Evolutionary conservation across 1,139 yeast species (phyloP), one percentile per base, ranked within the genome.

Genomic region (Pichia sp.): DNA sequence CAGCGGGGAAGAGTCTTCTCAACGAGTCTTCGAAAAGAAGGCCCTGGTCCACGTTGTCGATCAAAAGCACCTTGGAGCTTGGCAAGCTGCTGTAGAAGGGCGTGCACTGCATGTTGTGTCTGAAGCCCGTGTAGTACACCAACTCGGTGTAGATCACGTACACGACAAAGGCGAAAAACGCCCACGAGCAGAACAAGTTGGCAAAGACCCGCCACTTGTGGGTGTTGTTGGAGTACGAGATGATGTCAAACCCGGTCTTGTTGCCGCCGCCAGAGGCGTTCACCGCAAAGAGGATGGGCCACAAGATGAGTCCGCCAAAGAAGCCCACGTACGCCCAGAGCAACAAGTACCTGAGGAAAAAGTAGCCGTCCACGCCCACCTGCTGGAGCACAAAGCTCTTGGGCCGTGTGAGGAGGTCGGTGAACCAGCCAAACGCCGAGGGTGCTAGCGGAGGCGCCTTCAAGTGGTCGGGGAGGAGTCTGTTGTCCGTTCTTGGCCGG

Each of bases 61-160:
- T 79, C 56, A 92, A 74, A 30, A 93, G 83, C 1, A 95, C 87
- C 67, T 93, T 81, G 5, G 95, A 87, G 13, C 95, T 80, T 41
- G 87, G 72, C 62, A 83, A 79, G 59, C 80, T 77, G 53, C 95
- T 85, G 67, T 89, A 89, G 59, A 82, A 78, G 15, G 97, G 96
- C 34, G 95, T 80, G 7, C 96, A 78, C 58, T 90, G 78, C 13
- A 86, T 86, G 10, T 93, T 95, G 63, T 87, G 87, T 66, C 96
- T 81, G 61, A 90, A 77, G 4, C 95, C 82, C 57, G 86, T 81
- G 72, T 84, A 93, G 71, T 82, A 90, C 61, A 82, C 81, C 68
- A 90, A 75, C 70, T 93, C 99, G 55, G 96, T 76, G 73, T 89
- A 90, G 57, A 90, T 77, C 36, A 87, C 77, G 68, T 81, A 90